Evolutionary conservation across 257 asterid species (phyloP).

Genomic region (Solanum peruvianum): DNA sequence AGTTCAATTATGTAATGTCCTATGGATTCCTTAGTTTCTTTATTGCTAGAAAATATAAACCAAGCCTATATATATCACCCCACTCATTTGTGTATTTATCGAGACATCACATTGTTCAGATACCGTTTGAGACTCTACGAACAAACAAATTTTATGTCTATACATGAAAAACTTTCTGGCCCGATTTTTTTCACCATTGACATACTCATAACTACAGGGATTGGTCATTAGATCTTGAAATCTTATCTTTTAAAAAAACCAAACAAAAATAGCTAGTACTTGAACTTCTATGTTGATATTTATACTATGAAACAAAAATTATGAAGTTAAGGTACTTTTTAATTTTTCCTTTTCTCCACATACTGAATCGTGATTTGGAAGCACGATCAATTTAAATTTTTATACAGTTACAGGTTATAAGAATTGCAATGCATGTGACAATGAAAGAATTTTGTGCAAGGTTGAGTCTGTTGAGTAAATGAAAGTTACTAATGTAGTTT

Average conservation of each 20-base stretch:
- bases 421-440: not conserved
- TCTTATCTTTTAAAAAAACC: not conserved
- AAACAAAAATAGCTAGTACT: not conserved
- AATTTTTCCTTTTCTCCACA: too few species aligned
- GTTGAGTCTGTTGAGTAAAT: not conserved
- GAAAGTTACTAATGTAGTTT: not conserved
- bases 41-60: too few species aligned
- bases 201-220: not conserved
- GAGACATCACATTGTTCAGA: not conserved
- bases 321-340: not conserved
- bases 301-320: not conserved
- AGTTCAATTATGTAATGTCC: too few species aligned
- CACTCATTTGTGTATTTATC: not conserved
- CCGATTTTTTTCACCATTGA: not conserved
- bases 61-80: not conserved
- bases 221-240: too few species aligned
- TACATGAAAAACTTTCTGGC: too few species aligned
- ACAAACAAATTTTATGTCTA: not conserved
- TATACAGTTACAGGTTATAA: too few species aligned
- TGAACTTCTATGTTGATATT: not conserved
- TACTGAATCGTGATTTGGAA: not conserved
- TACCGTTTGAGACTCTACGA: not conserved
- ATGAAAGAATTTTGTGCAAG: too few species aligned
- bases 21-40: not conserved
- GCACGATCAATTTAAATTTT: not conserved